Evolutionary conservation across 495 filamentous ascomycete genomes (phyloP), one percentile per base, ranked within the genome.

Genomic region (Aspergillus kassunensis): DNA sequence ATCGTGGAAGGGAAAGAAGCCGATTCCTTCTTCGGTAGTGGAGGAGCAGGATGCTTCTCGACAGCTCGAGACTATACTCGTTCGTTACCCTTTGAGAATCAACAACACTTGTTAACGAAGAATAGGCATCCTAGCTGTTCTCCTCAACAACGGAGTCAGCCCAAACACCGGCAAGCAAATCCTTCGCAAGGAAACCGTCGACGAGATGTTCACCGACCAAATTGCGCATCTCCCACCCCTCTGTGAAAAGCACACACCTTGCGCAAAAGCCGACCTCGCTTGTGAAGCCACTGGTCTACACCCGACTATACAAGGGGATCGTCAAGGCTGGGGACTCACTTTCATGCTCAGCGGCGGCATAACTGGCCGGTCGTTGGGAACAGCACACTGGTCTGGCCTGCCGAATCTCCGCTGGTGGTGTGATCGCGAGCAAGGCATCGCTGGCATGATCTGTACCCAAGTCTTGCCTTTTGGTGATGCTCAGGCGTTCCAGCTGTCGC

Each of bases 401-500:
- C 58, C 79, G 24, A 85, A 86, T 60, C 45, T 78, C 33, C 83
- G 71, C 54, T 86, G 82, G 82, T 85, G 79, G 80, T 70, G 65
- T 31, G 84, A 86, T 65, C 66, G 76, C 6, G 79, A 80, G 54
- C 76, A 70, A 33, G 82, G 82, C 5, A 68, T 86, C 43, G 82
- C 69, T 11, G 82, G 82, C 6, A 75, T 85, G 15, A 63, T 84
- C 20, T 76, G 67, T 29, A 65, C 64, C 24, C 83, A 86, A 68
- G 75, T 85, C 18, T 50, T 85, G 51, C 83, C 83, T 6, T 84
- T 81, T 67, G 74, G 44, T 19, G 61, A 59, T 44, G 11, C 12
- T 2, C 27, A 44, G 39, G 19, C 35, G 19, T 44, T 44, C 34
- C 19, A 52, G 9, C 33, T 52, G 40, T 52, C 20, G 39, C 25